Conservation (phyloP, 225 moss, liverwort and hornwort species). For the Sphagnum tenellum region DNA sequence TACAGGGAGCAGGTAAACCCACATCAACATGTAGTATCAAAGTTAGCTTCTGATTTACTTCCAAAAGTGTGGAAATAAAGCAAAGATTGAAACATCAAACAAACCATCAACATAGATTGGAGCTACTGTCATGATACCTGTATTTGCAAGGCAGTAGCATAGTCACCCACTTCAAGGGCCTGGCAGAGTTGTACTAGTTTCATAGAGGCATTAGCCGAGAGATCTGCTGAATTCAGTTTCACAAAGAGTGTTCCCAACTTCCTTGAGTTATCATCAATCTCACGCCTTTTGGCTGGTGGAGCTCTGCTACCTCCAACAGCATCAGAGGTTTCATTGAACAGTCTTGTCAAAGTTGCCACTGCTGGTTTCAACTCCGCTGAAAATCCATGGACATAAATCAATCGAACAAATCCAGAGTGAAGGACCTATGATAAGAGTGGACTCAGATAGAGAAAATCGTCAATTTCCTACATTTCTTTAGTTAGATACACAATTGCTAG, state of each 20-base stretch:
- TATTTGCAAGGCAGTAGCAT: conserved; percentile 67
- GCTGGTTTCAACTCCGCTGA: conserved; percentile 79
- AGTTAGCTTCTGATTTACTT: too few species aligned
- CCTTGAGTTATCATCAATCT: conserved; percentile 82
- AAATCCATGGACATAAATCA: not conserved
- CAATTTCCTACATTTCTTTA: too few species aligned
- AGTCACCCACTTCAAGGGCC: conserved; percentile 60
- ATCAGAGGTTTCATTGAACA: conserved; percentile 74
- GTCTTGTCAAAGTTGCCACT: conserved; percentile 60
- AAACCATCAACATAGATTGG: too few species aligned
- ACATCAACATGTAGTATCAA: too few species aligned
- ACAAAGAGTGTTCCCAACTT: conserved; percentile 78
- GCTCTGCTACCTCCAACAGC: conserved; percentile 70
- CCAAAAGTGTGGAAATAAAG: too few species aligned
- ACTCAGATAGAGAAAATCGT: too few species aligned
- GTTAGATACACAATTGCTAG: too few species aligned
- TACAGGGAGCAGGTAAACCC: too few species aligned
- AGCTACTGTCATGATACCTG: conserved; percentile 41
- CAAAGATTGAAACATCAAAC: too few species aligned
- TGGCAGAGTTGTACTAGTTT: conserved; percentile 84
- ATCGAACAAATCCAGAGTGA: too few species aligned
- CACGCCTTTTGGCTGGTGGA: conserved; percentile 70
- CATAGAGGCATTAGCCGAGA: conserved; percentile 67
- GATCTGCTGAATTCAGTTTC: conserved; percentile 79
- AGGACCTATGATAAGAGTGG: too few species aligned